Evolutionary conservation across 208 protist species (phyloP), one percentile per base, ranked within the genome.

Genomic region (Trypanosoma boissoni): DNA sequence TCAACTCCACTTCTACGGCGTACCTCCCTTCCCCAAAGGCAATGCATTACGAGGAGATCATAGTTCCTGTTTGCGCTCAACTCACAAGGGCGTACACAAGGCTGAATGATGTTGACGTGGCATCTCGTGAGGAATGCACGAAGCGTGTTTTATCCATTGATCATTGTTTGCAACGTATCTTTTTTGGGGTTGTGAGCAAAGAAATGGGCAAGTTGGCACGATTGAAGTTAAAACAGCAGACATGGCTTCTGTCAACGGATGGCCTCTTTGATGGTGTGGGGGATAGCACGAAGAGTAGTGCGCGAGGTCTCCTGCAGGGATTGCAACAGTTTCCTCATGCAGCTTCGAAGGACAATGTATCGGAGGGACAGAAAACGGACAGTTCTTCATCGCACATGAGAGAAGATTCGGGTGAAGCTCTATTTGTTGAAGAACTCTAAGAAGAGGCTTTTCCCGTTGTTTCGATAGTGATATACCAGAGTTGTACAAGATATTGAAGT

Each of bases 61-160:
- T 88, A 7, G 72, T 80, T 7, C 61, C 81, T 0, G 44, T 92
- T 21, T 88, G 75, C 58, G 61, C 70, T 0, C 58, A 80, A 8
- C 67, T 92, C 5, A 80, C 72, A 31, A 69, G 80, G 28, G 66
- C 70, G n/a, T 92, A 89, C 56, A 75, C 76, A 23, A 67, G 75
- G 12, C 58, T 92, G 23, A 78, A 78, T 42, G 81, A 92, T 61
- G 86, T 87, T 54, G 78, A 88, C 36, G 24, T 78, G 31, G 58
- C 81, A 54, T 34, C 23, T 5, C 58, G 70, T 46, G 68, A 72
- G 12, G 72, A 74, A 20, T 60, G 43, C 16, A 63, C 78, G 32
- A 74, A 68, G 46, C 72, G 76, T 46, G 62, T 87, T 29, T 63
- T 92, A 8, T 80, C 76, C n/a, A 81, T 88, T 71, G 85, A 92